A percentile compares a stretch with the other conserved stretches of the same genome.
Conservation (phyloP, 768 basidiomycete genomes). For the Clavaria fumosa region DNA sequence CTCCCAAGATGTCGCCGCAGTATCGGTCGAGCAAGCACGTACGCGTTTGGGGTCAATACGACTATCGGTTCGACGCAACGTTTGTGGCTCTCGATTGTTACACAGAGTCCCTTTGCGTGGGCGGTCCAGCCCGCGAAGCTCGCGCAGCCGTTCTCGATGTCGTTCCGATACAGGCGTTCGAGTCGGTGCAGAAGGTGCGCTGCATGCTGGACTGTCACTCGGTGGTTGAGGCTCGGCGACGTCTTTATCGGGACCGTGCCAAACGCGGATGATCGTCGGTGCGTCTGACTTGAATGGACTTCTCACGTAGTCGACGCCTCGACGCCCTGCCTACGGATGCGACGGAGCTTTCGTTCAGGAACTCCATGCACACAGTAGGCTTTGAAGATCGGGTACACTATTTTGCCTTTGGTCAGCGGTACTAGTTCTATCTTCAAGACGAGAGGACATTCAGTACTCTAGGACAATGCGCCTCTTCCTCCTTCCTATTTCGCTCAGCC, state of each 20-base stretch:
- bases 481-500: no score
- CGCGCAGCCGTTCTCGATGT: conserved; percentile 60
- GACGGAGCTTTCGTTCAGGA: conserved; percentile 70
- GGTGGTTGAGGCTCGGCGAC: conserved; percentile 69
- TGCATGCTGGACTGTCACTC: conserved; percentile 78
- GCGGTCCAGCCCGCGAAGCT: conserved; percentile 55
- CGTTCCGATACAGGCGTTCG: conserved; percentile 97
- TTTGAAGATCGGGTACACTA: conserved; percentile 58
- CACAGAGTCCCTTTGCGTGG: conserved; percentile 49
- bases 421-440: conserved; percentile 86
- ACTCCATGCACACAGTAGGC: conserved; percentile 75
- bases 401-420: conserved; percentile 76
- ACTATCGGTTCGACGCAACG: conserved; percentile 49
- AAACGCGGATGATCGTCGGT: conserved; percentile 78
- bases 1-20: conserved; percentile 87
- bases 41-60: conserved; percentile 44
- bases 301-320: conserved; percentile 44
- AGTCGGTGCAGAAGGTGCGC: conserved; percentile 70
- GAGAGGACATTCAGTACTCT: conserved; percentile 96
- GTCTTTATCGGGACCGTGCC: conserved; percentile 97
- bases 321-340: conserved; percentile 49
- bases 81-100: conserved; percentile 90
- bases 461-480: no score
- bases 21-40: conserved; percentile 83
- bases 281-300: conserved; percentile 6